Conservation (phyloP, 805 yeast species). For the Suhomyces sp. region DNA sequence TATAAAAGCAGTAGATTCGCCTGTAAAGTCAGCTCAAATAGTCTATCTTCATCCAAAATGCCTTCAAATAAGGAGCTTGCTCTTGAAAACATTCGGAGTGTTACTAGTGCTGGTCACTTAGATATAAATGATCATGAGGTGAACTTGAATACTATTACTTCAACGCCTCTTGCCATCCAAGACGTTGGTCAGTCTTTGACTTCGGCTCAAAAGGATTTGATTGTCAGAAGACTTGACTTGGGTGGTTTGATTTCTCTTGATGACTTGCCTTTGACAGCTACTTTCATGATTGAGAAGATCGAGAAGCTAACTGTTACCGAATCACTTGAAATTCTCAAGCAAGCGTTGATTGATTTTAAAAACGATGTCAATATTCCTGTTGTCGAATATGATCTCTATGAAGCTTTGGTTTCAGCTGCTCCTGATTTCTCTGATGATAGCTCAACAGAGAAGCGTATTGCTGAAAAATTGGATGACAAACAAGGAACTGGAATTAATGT, state of each 20-base stretch:
- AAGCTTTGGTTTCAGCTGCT: slow-evolving; percentile 13
- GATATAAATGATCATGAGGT: slow-evolving; percentile 11
- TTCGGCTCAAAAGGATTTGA: slow-evolving; percentile 25
- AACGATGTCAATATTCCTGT: slow-evolving; percentile 35
- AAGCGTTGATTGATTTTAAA: slow-evolving; percentile 25
- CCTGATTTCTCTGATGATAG: background rate
- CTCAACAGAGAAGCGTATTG: slow-evolving; percentile 9
- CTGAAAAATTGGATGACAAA: background rate
- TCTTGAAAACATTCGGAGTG: background rate
- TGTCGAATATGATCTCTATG: slow-evolving; percentile 24
- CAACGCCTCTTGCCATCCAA: slow-evolving; percentile 22
- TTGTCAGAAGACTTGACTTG: slow-evolving; percentile 27
- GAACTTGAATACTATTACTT: slow-evolving; percentile 19
- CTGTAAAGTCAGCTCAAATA: no score
- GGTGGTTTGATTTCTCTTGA: slow-evolving; percentile 26
- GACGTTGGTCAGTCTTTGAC: slow-evolving; percentile 27
- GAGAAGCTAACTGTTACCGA: slow-evolving; percentile 19
- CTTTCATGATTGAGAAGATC: slow-evolving; percentile 30
- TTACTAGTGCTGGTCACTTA: background rate
- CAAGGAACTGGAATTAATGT: background rate
- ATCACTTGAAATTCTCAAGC: slow-evolving; percentile 28
- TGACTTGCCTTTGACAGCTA: slow-evolving; percentile 31
- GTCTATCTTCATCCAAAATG: no score
- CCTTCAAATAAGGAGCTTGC: no score
- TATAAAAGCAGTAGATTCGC: no score